A percentile compares a stretch with the other conserved stretches of the same genome.
phyloP scores from a whole-genome alignment of 176 grass and related monocot genomes.

The Tuctoria greenei region DNA sequence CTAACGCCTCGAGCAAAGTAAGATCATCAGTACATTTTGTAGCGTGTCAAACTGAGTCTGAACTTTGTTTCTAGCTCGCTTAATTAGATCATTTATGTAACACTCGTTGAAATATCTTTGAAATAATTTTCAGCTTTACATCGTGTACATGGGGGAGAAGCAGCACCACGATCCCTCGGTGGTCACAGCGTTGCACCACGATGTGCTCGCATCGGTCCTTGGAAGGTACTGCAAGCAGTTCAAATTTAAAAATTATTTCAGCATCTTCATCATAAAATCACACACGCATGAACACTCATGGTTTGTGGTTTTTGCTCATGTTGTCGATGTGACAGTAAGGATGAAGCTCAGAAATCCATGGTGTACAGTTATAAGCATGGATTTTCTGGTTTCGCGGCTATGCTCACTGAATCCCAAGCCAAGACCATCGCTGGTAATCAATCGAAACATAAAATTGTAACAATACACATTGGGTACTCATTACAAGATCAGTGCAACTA shows the following conservation, averaged over 20 bases:
- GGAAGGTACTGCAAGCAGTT: slow-evolving; percentile 23
- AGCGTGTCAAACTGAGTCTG: no score
- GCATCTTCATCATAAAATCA: no score
- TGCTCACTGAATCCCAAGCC: neutral
- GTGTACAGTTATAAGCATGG: neutral
- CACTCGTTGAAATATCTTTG: neutral
- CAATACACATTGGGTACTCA: neutral
- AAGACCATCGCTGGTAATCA: neutral
- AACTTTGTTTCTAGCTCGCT: neutral
- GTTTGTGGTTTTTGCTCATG: neutral
- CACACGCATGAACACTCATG: neutral
- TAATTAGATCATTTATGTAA: neutral
- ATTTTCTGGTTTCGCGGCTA: neutral
- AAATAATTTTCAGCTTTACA: slow-evolving; percentile 25
- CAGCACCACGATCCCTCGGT: no score
- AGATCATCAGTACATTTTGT: neutral
- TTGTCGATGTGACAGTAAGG: slow-evolving; percentile 8
- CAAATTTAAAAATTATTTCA: neutral
- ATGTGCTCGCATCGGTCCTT: slow-evolving; percentile 2
- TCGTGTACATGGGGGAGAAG: no score
- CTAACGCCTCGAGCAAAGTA: slow-evolving; percentile 24
- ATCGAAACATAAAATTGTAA: neutral
- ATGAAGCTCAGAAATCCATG: neutral
- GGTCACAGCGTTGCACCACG: no score
- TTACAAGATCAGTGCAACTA: no score